Evolutionary conservation across 2,329 filamentous ascomycete species (phyloP), one percentile per base, ranked within the genome.

Genomic region (Triangularia verruculosa): DNA sequence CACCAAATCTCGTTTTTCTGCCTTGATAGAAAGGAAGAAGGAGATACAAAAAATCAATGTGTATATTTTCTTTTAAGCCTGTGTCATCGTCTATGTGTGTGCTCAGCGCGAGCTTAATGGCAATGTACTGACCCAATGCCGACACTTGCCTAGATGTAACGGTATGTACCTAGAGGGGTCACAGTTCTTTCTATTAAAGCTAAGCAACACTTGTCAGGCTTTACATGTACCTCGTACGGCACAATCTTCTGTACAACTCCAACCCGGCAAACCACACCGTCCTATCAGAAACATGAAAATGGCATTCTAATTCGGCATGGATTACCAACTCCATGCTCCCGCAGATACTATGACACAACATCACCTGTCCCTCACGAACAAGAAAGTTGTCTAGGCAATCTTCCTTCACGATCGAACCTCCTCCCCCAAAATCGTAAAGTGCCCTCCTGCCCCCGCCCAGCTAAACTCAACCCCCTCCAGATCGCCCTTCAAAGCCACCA

Each of bases 391-490:
- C n/a, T n/a, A n/a, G n/a, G n/a, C n/a, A n/a, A n/a, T n/a, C n/a
- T n/a, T n/a, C n/a, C 12, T 27, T 28, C 51, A 54, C 34, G 27
- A 17, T 39, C 57, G 22, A 27, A 25, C 39, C 57, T 59, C 57
- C 57, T 59, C 57, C 13, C 32, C 57, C 57, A 59, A 52, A 28
- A 59, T 17, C 2, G 34, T 59, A 59, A 59, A 59, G 4, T 51
- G 34, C 15, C 57, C 57, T 4, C 57, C 57, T 4, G 57, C 57
- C 13, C 34, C 57, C 20, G 57, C 39, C 57, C 57, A 59, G 4
- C 27, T 17, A 59, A 59, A 59, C 57, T 13, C n/a, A 15, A 51
- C 47, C 1, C 25, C 24, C 8, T 20, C 22, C 20, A 59, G n/a
- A 2, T 8, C 7, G 5, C 34, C 20, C 15, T 59, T 59, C 22